Evolutionary conservation across 2,329 filamentous ascomycete species (phyloP), one percentile per base, ranked within the genome.

Genomic region (Fusarium tanahbumbuense): DNA sequence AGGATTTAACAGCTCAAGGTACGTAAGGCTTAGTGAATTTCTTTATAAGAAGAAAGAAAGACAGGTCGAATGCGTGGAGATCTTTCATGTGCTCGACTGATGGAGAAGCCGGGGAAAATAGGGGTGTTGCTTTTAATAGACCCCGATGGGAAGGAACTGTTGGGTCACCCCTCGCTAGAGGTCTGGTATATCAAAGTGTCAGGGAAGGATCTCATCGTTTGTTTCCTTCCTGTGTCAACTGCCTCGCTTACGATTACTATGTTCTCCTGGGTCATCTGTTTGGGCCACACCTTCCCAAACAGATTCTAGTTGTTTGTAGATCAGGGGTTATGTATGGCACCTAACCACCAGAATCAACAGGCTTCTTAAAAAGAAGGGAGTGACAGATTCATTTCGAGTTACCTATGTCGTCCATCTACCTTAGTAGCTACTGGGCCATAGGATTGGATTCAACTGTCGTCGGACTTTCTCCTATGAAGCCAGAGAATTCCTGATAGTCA

Each of bases 11-110:
- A 55, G 54, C 46, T 70, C 27, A 48, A 44, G 63, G 41, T 64
- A 64, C 50, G 55, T 70, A 64, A 71, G 47, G 46, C 62, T 67
- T 68, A 55, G 55, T 37, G 46, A 60, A 53, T 41, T 50, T 37
- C 15, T 56, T 48, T 56, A 60, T 57, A 58, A 56, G 27, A 48
- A 58, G 46, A 45, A 44, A 57, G 34, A 37, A 37, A 37, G 9
- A 37, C 34, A 40, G 34, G 47, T 32, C 27, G 20, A 32, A 40
- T 54, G 41, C 46, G n/a, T 56, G 62, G 62, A 27, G 37, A 56
- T 58, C 44, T 27, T 7, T 20, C 44, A 55, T 68, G 25, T 48
- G 48, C 41, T 46, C 27, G 46, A 46, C 56, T 48, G 44, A 53
- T 60, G 59, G 56, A 45, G 37, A 50, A 53, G 28, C 30, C 34